These are phyloP conservation scores for Stipa capillata DNA, from an alignment of 176 grass and related monocot species.

Conservation along the genomic window DNA sequence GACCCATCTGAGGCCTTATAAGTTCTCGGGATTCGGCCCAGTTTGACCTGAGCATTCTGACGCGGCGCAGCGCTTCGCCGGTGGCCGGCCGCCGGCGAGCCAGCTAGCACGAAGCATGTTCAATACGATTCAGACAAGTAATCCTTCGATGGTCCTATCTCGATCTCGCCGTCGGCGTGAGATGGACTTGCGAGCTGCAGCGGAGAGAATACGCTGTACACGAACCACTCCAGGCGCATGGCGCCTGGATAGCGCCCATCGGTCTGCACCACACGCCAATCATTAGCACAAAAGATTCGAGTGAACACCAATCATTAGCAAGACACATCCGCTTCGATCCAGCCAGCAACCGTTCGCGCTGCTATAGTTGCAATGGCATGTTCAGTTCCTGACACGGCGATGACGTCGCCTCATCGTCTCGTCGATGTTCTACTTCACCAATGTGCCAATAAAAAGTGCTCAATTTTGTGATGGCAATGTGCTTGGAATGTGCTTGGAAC, in stretches of 20 bases:
- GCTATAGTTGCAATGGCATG: too few species aligned
- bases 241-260: conserved; percentile 17
- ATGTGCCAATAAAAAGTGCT: too few species aligned
- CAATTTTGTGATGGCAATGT: background rate
- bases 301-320: background rate
- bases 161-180: too few species aligned
- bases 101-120: background rate
- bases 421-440: background rate
- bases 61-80: background rate
- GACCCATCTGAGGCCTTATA: background rate
- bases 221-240: conserved; percentile 2
- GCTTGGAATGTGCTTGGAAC: background rate
- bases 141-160: too few species aligned
- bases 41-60: background rate
- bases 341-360: background rate
- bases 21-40: background rate
- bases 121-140: too few species aligned
- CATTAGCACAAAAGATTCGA: too few species aligned
- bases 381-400: background rate
- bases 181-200: too few species aligned
- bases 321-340: background rate
- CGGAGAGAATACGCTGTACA: too few species aligned
- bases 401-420: background rate
- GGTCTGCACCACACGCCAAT: background rate
- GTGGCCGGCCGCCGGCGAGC: too few species aligned